Base-by-base conservation (phyloP, 2,329 filamentous ascomycete species). In the Lasiodiplodia citricola region DNA sequence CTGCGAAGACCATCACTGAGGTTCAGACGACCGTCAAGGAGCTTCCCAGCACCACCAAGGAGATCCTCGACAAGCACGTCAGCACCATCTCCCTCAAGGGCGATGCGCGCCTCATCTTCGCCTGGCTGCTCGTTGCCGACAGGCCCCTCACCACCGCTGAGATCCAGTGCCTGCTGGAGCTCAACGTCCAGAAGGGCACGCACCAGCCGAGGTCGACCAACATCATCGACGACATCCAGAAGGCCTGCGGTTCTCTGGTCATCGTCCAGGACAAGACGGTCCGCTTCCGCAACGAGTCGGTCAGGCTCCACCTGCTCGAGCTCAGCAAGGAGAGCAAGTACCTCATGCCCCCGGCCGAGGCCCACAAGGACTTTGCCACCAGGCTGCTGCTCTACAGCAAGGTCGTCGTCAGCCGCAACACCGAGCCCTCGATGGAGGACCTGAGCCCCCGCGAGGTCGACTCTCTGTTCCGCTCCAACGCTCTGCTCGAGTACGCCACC, bases 281-380 rank as follows among this genome's bases (percentile, higher is more conserved):
- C 2, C 78, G 81, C 1, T 84, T 85, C 73, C 79, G 79, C 69
- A 76, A 78, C 44, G 71, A 74, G 3, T 68, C 67, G 8, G 72
- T 74, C 13, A 69, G 77, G 35, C 75, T 76, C 8, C 84, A 86
- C 70, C 79, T 86, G 68, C 78, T 87, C 14, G 80, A 82, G 44
- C 76, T 83, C 10, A 78, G 81, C 52, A 77, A 80, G 25, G 79
- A 83, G 69, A 83, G 85, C 74, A 86, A 84, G 80, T 74, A 84
- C 14, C 79, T 79, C 8, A 84, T 87, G 68, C 82, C 78, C 28
- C 69, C 83, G 23, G 77, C 81, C 51, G 81, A 83, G 21, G 83
- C 82, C 4, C 81, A 86, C 64, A 80, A 79, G n/a, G 83, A 85
- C 67, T 70, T 86, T 6, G 74, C 84, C 13, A 76, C 79, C 13